These are phyloP conservation scores for Aspergillus candidus DNA, from an alignment of 2,329 filamentous ascomycete genomes.

Conservation along the genomic window DNA sequence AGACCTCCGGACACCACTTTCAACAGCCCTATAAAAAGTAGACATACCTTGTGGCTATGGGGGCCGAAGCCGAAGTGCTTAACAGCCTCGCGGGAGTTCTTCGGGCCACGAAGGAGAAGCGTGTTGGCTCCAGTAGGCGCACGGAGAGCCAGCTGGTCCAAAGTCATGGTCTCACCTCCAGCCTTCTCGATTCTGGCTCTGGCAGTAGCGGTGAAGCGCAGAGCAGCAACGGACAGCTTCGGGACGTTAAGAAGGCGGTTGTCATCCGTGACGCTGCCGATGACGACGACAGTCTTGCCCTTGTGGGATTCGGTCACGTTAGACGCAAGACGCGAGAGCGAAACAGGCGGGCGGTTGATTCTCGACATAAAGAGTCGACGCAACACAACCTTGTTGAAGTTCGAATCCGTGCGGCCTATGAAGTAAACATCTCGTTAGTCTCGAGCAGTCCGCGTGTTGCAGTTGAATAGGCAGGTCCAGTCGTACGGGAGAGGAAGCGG, in stretches of 20 bases:
- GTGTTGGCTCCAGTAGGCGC: slow-evolving; percentile 96
- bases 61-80: slow-evolving; percentile 99
- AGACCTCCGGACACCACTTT: background rate
- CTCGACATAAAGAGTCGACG: slow-evolving; percentile 97
- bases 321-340: slow-evolving; percentile 78
- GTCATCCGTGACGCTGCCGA: slow-evolving; percentile 96
- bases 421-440: slow-evolving; percentile 1
- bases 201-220: slow-evolving; percentile 94
- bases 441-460: slow-evolving; percentile 8
- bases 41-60: slow-evolving; percentile 86
- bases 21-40: background rate
- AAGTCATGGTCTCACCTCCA: slow-evolving; percentile 88
- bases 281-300: slow-evolving; percentile 80
- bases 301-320: slow-evolving; percentile 54
- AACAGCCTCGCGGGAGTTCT: slow-evolving; percentile 95
- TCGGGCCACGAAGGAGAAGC: slow-evolving; percentile 91
- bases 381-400: slow-evolving; percentile 98
- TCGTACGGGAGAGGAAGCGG: slow-evolving; percentile 85
- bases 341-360: slow-evolving; percentile 95
- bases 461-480: slow-evolving; percentile 5
- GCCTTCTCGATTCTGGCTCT: slow-evolving; percentile 89
- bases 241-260: slow-evolving; percentile 86
- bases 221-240: slow-evolving; percentile 88
- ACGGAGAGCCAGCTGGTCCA: slow-evolving; percentile 94
- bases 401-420: slow-evolving; percentile 84